Evolutionary conservation across 1,284 basidiomycete species (phyloP).

Genomic region (Ganoderma sinense): DNA sequence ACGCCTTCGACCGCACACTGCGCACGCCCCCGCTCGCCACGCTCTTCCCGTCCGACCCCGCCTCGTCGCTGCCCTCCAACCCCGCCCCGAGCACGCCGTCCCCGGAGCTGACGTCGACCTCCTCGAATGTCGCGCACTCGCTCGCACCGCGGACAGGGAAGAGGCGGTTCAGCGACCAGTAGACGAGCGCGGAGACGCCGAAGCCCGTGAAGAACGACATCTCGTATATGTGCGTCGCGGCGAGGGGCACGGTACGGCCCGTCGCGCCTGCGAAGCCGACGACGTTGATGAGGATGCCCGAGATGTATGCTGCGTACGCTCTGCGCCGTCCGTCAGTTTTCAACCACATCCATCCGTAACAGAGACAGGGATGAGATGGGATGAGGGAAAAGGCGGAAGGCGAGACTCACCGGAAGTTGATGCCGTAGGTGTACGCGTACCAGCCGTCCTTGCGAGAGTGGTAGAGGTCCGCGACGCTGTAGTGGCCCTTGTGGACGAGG

Average conservation of each 20-base stretch:
- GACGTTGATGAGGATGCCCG: conserved; percentile 85
- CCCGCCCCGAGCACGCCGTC: background rate
- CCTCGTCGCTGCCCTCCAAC: conserved; percentile 18
- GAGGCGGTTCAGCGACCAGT: conserved; percentile 62
- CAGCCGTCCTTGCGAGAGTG: conserved; percentile 60
- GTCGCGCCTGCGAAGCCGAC: conserved; percentile 76
- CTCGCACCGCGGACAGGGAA: conserved; percentile 67
- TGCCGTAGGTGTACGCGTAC: conserved; percentile 81
- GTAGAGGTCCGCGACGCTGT: conserved; percentile 80
- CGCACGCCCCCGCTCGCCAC: conserved; percentile 20
- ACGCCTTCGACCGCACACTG: conserved; percentile 20
- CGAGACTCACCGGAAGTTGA: conserved; percentile 68
- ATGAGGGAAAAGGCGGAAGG: conserved; percentile 3
- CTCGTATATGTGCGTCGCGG: conserved; percentile 74
- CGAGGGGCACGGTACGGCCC: conserved; percentile 64
- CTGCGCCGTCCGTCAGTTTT: conserved; percentile 41
- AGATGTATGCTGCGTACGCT: conserved; percentile 75
- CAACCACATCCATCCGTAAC: background rate
- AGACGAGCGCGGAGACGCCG: conserved; percentile 70
- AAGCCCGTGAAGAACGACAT: conserved; percentile 85
- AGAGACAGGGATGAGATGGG: no score
- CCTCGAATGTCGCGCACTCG: conserved; percentile 54
- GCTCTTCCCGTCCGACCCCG: conserved; percentile 27
- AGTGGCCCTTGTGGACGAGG: conserved; percentile 76
- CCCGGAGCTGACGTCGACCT: conserved; percentile 66